Conservation (phyloP, 2,329 filamentous ascomycete species). For the Elsinoe perseae region DNA sequence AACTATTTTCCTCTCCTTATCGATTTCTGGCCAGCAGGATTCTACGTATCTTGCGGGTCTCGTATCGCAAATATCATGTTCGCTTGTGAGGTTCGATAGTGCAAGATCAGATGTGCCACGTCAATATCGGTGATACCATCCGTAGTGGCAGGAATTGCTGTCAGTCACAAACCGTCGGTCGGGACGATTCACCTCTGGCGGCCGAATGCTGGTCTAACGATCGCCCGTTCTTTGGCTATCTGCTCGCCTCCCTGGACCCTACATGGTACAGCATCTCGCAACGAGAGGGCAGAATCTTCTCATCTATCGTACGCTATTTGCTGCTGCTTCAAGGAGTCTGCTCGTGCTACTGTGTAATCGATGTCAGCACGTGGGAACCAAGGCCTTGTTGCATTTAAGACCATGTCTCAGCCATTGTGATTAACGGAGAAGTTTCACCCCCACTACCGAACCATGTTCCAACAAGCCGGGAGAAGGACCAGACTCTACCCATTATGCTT, state of each 20-base stretch:
- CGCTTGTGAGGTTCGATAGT: not conserved
- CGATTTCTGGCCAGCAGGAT: not conserved
- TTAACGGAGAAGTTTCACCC: not conserved
- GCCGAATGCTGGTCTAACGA: not conserved
- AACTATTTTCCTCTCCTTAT: not conserved
- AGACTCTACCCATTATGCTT: not conserved
- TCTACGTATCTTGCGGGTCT: not conserved
- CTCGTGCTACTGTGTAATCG: not conserved
- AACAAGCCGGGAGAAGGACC: not conserved
- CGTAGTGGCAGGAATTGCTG: not conserved
- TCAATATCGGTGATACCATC: not conserved
- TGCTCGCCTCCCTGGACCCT: constrained; percentile 7
- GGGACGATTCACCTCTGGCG: not conserved
- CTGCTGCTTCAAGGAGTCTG: not conserved
- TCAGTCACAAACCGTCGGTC: not conserved
- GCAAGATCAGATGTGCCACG: not conserved
- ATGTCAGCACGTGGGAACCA: not conserved
- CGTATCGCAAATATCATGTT: too few species aligned
- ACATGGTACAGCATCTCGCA: constrained; percentile 3
- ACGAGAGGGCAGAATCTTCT: not conserved
- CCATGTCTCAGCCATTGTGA: not conserved
- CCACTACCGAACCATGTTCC: not conserved
- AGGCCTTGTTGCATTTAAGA: not conserved
- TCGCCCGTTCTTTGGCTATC: not conserved
- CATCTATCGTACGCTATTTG: too few species aligned